Evolutionary conservation across 1,284 basidiomycete genomes (phyloP), one percentile per base, ranked within the genome.

Genomic region (Fomitopsis betulina): DNA sequence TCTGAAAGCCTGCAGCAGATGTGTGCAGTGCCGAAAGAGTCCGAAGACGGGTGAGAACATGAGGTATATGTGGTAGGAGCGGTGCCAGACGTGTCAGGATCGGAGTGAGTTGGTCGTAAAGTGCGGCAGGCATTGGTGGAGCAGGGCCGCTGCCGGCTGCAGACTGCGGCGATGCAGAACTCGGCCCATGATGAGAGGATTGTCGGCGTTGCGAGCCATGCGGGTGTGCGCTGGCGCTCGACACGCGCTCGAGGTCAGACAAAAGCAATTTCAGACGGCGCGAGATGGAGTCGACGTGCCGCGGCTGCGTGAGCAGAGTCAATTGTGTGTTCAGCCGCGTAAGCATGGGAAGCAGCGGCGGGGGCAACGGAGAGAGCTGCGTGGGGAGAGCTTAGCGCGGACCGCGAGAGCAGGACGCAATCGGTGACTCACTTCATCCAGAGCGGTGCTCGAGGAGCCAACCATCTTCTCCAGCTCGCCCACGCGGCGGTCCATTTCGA

Each of bases 271-370:
- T 99, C 63, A 98, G 85, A 8, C 96, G 87, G 17, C 96, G 85
- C 1, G 94, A 94, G 62, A 98, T 92, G n/a, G 94, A 91, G 72
- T 99, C 96, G 39, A 99, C 88, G 70, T 99, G 96, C 6, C 95
- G 87, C 0, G 97, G 96, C 76, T 98, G 95, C 0, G 95, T 93
- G 54, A 99, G 84, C 15, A 98, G 79, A 2, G 87, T 86, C 32
- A 98, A 78, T 72, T 95, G 92, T 30, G 87, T 86, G 68, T 93
- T 94, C 39, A 98, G 83, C 32, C 93, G 87, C 17, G 83, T 83
- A 43, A 98, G 79, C 45, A 94, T 85, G 0, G 91, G 86, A 1
- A 97, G 76, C 15, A 98, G 78, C 0, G 96, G 94, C 1, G 89
- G 80, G 0, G 92, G 87, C 12, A 94, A 76, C 4, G 85, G 85